Percentiles rank a stretch among this genome's conserved stretches.
These are phyloP conservation scores for Helianthus tuberosus DNA, from an alignment of 129 eudicot genomes.

Conservation along the genomic window DNA sequence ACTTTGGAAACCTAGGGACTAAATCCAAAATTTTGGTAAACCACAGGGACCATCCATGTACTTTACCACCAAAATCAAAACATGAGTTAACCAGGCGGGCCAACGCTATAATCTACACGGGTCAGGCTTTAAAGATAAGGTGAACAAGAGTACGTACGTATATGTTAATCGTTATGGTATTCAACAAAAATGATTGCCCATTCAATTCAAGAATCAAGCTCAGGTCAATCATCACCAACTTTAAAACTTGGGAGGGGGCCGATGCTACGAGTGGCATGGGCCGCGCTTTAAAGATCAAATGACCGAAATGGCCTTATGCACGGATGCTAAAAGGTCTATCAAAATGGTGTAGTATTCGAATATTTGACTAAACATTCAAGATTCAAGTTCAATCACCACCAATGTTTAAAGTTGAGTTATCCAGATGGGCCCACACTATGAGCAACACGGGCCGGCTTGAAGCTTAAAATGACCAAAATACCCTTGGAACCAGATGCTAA, in stretches of 20 bases:
- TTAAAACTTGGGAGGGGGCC: constrained; percentile 27
- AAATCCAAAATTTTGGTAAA: too few relatives aligned
- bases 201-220: constrained; percentile 12
- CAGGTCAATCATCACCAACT: constrained; percentile 37
- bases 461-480: constrained; percentile 15
- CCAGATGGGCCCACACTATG: not conserved
- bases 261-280: not conserved
- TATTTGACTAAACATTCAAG: not conserved
- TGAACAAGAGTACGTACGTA: not conserved
- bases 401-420: too few relatives aligned
- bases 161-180: not conserved
- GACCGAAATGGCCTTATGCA: not conserved
- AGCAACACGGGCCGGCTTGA: not conserved
- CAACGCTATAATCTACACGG: not conserved
- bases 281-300: not conserved
- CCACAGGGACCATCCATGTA: too few relatives aligned
- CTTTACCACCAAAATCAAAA: not conserved
- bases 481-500: not conserved
- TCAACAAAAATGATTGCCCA: not conserved
- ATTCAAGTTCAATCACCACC: not conserved
- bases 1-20: too few relatives aligned
- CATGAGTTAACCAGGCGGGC: not conserved
- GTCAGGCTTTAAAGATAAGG: not conserved
- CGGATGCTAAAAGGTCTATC: not conserved
- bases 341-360: not conserved